Evolutionary conservation across 2,329 filamentous ascomycete species (phyloP), one percentile per base, ranked within the genome.

Genomic region (Clarireedia monteithiana): DNA sequence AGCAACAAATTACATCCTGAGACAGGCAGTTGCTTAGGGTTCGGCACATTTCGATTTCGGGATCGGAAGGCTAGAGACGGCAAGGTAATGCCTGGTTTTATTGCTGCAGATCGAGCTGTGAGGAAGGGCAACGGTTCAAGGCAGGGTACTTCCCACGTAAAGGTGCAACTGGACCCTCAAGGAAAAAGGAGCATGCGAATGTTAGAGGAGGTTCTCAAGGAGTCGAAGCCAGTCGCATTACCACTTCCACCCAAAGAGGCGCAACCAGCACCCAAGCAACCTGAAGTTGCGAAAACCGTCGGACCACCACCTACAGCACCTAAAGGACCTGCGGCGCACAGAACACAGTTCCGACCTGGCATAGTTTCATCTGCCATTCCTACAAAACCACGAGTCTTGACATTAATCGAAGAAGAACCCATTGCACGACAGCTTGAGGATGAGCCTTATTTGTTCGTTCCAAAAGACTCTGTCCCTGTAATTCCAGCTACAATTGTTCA

Each of bases 1-100:
- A 91, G 89, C 67, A 96, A 96, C 68, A 92, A 95, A 70, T 92
- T 95, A 66, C 91, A 99, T 71, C 94, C 94, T 7, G 86, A 91
- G 57, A 97, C 91, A 12, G 94, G 94, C 17, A 94, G 89, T 67
- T 95, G 95, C 68, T 80, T 99, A 12, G 94, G 94, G 12, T 91
- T 99, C 68, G 95, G 89, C 62, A 89, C 90, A 15, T 90, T 99
- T 68, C 85, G 87, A 58, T 99, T 95, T 71, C 85, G 87, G 66
- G 92, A 97, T 68, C 75, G 79, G 2, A 79, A 82, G 74, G 45
- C 51, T 5, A 66, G 63, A 38, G 63, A 62, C 7, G 58, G 45
- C 6, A 74, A 75, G 62, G 77, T 71, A 2, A 74, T 89, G 40
- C 80, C 84, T 50, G 94, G 90, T 5, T 83, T 87, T 42, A 85